Percentiles rank a stretch among this genome's conserved stretches.
Conservation (phyloP, 805 yeast genomes). For the Lachancea sp. region DNA sequence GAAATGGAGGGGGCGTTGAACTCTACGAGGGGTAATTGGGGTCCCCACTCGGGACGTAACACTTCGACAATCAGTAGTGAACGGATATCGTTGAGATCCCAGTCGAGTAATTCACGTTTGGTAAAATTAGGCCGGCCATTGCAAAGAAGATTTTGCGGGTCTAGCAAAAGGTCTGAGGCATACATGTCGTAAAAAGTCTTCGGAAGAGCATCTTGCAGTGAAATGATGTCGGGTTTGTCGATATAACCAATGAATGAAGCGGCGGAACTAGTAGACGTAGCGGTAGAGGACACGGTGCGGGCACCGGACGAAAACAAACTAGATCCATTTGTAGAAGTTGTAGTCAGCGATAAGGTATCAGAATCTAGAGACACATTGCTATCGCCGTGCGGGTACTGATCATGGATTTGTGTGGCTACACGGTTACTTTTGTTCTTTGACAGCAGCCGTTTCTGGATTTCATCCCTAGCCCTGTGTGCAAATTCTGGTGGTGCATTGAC, state of each 20-base stretch:
- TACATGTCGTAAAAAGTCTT: slow-evolving; percentile 48
- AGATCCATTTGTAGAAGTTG: slow-evolving; percentile 22
- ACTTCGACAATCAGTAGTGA: slow-evolving; percentile 51
- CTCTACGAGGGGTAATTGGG: slow-evolving; percentile 41
- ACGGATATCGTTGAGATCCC: slow-evolving; percentile 66
- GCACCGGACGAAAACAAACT: slow-evolving; percentile 27
- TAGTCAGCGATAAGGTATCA: slow-evolving; percentile 2
- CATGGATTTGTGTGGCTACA: background rate
- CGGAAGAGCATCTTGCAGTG: slow-evolving; percentile 50
- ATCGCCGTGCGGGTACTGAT: background rate
- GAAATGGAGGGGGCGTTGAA: slow-evolving; percentile 12
- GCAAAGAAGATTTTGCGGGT: slow-evolving; percentile 37
- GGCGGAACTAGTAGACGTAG: slow-evolving; percentile 14
- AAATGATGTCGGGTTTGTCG: slow-evolving; percentile 15
- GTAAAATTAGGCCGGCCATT: slow-evolving; percentile 62
- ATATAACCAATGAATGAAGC: slow-evolving; percentile 11
- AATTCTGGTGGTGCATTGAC: slow-evolving; percentile 33
- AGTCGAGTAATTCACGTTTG: slow-evolving; percentile 54
- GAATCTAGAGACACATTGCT: slow-evolving; percentile 1
- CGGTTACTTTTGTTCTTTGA: slow-evolving; percentile 7
- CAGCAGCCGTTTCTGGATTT: slow-evolving; percentile 28
- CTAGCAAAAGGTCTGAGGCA: slow-evolving; percentile 46
- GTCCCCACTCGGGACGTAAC: slow-evolving; percentile 50
- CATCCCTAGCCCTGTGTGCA: slow-evolving; percentile 32
- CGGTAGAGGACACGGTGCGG: slow-evolving; percentile 11